Conservation (phyloP, 2,329 filamentous ascomycete genomes). For the Arthrobotrys musiformis region DNA sequence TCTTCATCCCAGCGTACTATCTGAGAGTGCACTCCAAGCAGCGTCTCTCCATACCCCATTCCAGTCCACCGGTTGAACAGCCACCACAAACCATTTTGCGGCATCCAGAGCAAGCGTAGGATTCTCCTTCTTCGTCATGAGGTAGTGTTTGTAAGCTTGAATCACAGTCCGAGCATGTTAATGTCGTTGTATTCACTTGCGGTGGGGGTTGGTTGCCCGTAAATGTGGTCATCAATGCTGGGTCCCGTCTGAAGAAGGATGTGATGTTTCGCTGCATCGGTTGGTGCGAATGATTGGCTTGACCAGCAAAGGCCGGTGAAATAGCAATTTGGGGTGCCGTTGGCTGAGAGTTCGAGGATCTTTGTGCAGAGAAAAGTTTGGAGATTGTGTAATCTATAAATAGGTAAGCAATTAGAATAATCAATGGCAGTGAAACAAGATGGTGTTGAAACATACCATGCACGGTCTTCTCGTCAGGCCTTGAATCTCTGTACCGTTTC, state of each 20-base stretch:
- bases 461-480: slow-evolving; percentile 57
- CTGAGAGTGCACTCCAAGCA: slow-evolving; percentile 47
- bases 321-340: background rate
- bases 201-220: background rate
- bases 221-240: slow-evolving; percentile 3
- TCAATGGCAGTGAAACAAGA: background rate
- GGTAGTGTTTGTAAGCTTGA: slow-evolving; percentile 22
- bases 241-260: slow-evolving; percentile 38
- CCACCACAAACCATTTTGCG: slow-evolving; percentile 45
- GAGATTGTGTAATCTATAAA: slow-evolving; percentile 59
- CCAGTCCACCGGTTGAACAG: slow-evolving; percentile 50
- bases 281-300: slow-evolving; percentile 9
- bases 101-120: slow-evolving; percentile 40
- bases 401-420: background rate
- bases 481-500: slow-evolving; percentile 57
- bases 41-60: slow-evolving; percentile 54
- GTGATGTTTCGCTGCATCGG: slow-evolving; percentile 33
- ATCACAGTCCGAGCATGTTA: slow-evolving; percentile 44
- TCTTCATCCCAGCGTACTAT: slow-evolving; percentile 26
- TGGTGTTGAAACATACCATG: slow-evolving; percentile 47
- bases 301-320: slow-evolving; percentile 16
- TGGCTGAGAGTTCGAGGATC: slow-evolving; percentile 23
- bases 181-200: background rate
- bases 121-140: slow-evolving; percentile 50
- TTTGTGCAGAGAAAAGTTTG: slow-evolving; percentile 58